Evolutionary conservation across 163 green algal genomes (phyloP).

Genomic region (Coccomyxa subellipsoidea): DNA sequence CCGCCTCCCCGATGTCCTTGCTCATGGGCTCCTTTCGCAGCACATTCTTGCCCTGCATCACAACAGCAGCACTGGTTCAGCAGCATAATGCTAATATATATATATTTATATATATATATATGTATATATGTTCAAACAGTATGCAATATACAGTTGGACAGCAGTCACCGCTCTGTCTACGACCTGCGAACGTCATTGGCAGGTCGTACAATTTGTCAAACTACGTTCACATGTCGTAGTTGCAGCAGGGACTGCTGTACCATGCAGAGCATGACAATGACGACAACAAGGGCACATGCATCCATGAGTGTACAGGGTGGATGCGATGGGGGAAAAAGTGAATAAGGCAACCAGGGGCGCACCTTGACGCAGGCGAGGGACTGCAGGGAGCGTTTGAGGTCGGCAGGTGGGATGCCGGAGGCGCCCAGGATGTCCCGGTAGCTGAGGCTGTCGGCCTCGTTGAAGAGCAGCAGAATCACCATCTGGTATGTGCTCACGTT

Average conservation of each 20-base stretch:
- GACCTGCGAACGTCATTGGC: too few species aligned
- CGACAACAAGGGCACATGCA: too few species aligned
- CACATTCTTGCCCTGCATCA: slow-evolving; percentile 84
- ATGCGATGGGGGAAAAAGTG: neutral
- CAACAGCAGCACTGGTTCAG: neutral
- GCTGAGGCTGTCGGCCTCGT: slow-evolving; percentile 71
- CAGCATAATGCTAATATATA: too few species aligned
- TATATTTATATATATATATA: too few species aligned
- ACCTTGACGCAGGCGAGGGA: slow-evolving; percentile 85
- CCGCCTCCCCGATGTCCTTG: slow-evolving; percentile 82
- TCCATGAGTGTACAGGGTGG: too few species aligned
- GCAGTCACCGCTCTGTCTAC: too few species aligned
- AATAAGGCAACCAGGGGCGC: neutral
- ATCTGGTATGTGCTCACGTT: slow-evolving; percentile 88
- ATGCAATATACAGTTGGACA: too few species aligned
- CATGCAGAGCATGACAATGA: too few species aligned
- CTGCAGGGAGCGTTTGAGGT: slow-evolving; percentile 91
- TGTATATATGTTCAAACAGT: too few species aligned
- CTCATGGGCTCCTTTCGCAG: slow-evolving; percentile 86
- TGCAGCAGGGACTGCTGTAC: too few species aligned
- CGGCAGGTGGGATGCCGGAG: slow-evolving; percentile 78
- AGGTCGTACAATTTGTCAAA: too few species aligned
- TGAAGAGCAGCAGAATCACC: slow-evolving; percentile 95
- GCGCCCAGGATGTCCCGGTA: slow-evolving; percentile 61
- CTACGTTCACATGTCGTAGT: too few species aligned